A percentile compares a stretch with the other conserved stretches of the same genome.
phyloP scores from a whole-genome alignment of 164 flowering plant species.

The Piper longum region DNA sequence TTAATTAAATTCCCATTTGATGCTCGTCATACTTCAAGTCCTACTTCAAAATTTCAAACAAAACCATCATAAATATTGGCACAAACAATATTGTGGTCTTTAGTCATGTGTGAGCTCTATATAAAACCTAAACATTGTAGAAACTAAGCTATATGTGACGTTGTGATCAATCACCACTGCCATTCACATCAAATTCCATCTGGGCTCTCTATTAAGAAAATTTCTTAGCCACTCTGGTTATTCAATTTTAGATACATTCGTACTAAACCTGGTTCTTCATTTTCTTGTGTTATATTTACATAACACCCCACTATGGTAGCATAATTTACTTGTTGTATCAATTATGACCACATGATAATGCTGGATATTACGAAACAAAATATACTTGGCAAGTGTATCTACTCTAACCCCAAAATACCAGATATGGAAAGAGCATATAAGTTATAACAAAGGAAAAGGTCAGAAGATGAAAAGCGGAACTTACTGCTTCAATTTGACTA shows the following conservation, averaged over 20 bases:
- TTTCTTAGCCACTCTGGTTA: background rate
- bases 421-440: background rate
- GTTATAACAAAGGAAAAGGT: background rate
- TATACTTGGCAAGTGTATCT: too few species aligned
- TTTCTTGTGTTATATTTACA: background rate
- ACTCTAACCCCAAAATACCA: background rate
- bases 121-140: background rate
- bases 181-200: background rate
- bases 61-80: background rate
- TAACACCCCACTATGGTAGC: background rate
- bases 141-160: background rate
- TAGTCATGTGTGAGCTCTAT: too few species aligned
- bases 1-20: background rate
- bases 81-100: background rate
- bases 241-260: background rate
- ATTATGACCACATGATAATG: background rate
- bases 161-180: background rate
- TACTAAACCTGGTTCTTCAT: background rate
- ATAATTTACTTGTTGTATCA: background rate
- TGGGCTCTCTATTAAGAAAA: background rate
- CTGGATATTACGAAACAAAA: too few species aligned
- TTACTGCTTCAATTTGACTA: conserved; percentile 85
- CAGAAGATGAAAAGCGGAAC: conserved; percentile 1
- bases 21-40: background rate
- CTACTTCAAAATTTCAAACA: background rate